Conservation (phyloP, 371 early-diverging fungal species). For the Vairimorpha necatrix region DNA sequence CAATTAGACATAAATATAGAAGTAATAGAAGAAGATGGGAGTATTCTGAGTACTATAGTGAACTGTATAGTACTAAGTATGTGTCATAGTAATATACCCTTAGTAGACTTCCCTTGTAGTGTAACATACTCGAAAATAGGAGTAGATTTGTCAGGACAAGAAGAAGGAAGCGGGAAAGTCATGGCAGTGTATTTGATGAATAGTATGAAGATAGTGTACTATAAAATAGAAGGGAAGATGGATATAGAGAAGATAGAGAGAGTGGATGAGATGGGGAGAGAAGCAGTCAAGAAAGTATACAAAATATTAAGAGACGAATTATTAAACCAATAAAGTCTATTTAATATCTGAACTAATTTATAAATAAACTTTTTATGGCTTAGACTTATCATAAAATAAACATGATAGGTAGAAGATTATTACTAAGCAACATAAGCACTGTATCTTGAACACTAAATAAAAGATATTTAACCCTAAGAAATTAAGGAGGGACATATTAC, state of each 20-base stretch:
- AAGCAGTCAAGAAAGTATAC: neutral
- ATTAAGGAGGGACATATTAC: too few species aligned
- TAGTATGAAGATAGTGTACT: conserved; percentile 33
- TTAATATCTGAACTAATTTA: neutral
- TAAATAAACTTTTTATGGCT: too few species aligned
- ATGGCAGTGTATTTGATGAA: conserved; percentile 44
- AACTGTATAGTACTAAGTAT: conserved; percentile 43
- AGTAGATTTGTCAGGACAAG: conserved; percentile 35
- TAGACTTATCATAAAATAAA: too few species aligned
- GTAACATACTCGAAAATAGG: conserved; percentile 2
- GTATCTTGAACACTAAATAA: too few species aligned
- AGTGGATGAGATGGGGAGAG: conserved; percentile 1
- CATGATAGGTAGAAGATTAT: too few species aligned
- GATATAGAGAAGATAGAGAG: neutral
- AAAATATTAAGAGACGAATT: neutral
- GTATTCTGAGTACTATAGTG: conserved; percentile 35
- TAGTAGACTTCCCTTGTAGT: conserved; percentile 40
- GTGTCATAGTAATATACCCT: conserved; percentile 37
- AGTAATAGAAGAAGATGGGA: conserved; percentile 49
- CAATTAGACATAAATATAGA: conserved; percentile 30
- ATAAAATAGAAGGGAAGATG: conserved; percentile 21
- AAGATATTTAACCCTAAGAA: too few species aligned
- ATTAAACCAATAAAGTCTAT: neutral
- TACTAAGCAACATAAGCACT: too few species aligned
- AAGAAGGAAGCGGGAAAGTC: conserved; percentile 12